phyloP scores from a whole-genome alignment of 73 alveolate species.

The Tetrahymena malaccensis region DNA sequence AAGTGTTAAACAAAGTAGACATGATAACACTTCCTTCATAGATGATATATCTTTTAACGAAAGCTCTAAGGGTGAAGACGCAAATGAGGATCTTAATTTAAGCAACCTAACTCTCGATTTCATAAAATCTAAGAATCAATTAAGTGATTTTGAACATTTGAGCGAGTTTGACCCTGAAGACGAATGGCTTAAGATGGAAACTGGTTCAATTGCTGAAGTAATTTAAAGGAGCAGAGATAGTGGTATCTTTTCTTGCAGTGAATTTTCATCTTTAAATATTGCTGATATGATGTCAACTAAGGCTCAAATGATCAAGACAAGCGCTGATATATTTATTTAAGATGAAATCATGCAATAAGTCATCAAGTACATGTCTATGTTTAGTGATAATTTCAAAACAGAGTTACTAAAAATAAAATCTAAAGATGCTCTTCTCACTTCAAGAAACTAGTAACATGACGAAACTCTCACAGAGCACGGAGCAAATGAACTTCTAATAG shows the following conservation, averaged over 20 bases:
- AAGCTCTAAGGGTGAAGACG: slow-evolving; percentile 3
- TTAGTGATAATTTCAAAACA: slow-evolving; percentile 67
- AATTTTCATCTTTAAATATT: neutral
- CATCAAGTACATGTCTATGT: slow-evolving; percentile 69
- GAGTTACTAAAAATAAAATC: slow-evolving; percentile 49
- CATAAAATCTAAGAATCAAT: slow-evolving; percentile 16
- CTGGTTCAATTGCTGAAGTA: slow-evolving; percentile 36
- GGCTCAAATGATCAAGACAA: slow-evolving; percentile 35
- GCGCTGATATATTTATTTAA: slow-evolving; percentile 71
- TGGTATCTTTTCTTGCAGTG: neutral
- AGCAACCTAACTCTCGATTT: neutral
- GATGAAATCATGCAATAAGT: slow-evolving; percentile 71
- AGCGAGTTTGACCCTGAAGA: slow-evolving; percentile 64
- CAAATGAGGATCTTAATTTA: neutral
- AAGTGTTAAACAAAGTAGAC: neutral
- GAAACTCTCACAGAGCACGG: slow-evolving; percentile 22
- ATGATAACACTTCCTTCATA: slow-evolving; percentile 11
- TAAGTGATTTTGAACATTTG: slow-evolving; percentile 55
- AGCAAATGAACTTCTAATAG: slow-evolving; percentile 52
- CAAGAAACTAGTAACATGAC: neutral
- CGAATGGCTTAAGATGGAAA: slow-evolving; percentile 48
- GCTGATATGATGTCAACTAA: neutral
- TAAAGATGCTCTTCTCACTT: slow-evolving; percentile 43
- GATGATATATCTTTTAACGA: neutral
- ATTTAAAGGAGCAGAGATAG: slow-evolving; percentile 4